phyloP scores from a whole-genome alignment of 805 yeast genomes.

The Suhomyces xylopsoci region DNA sequence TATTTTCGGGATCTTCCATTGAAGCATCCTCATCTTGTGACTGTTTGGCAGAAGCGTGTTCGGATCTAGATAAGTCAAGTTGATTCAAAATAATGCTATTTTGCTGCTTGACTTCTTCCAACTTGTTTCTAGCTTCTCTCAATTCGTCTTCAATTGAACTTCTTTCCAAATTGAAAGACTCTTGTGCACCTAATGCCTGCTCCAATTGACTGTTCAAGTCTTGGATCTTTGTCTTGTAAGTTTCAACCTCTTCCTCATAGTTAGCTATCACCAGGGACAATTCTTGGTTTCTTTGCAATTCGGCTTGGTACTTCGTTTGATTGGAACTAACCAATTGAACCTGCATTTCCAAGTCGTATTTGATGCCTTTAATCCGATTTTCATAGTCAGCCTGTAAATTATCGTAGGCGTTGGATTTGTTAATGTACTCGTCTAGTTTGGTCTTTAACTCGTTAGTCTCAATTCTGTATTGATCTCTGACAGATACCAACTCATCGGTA shows the following conservation, averaged over 20 bases:
- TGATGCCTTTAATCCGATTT: slow-evolving; percentile 23
- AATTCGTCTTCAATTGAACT: slow-evolving; percentile 32
- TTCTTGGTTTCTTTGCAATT: slow-evolving; percentile 53
- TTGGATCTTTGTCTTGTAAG: slow-evolving; percentile 5
- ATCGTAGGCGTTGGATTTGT: slow-evolving; percentile 36
- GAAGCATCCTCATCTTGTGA: slow-evolving; percentile 5
- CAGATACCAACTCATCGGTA: slow-evolving; percentile 19
- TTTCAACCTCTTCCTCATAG: slow-evolving; percentile 13
- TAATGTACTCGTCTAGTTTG: slow-evolving; percentile 17
- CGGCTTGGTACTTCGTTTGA: slow-evolving; percentile 54
- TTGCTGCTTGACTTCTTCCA: slow-evolving; percentile 62
- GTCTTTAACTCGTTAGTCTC: slow-evolving; percentile 27
- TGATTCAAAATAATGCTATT: slow-evolving; percentile 67
- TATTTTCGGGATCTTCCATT: slow-evolving; percentile 12
- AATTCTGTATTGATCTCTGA: slow-evolving; percentile 16
- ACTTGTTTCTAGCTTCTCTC: slow-evolving; percentile 39
- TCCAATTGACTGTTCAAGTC: slow-evolving; percentile 5
- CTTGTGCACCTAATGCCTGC: slow-evolving; percentile 14
- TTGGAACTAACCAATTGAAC: slow-evolving; percentile 44
- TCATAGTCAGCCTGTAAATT: slow-evolving; percentile 31
- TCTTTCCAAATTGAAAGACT: slow-evolving; percentile 18
- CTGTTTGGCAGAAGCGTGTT: slow-evolving; percentile 6
- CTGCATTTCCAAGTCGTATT: slow-evolving; percentile 39
- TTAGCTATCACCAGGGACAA: slow-evolving; percentile 33
- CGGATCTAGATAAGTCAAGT: slow-evolving; percentile 44